A percentile compares a stretch with the other conserved stretches of the same genome.
Conservation (phyloP, 176 grass and related monocot genomes). For the Avena sativa region DNA sequence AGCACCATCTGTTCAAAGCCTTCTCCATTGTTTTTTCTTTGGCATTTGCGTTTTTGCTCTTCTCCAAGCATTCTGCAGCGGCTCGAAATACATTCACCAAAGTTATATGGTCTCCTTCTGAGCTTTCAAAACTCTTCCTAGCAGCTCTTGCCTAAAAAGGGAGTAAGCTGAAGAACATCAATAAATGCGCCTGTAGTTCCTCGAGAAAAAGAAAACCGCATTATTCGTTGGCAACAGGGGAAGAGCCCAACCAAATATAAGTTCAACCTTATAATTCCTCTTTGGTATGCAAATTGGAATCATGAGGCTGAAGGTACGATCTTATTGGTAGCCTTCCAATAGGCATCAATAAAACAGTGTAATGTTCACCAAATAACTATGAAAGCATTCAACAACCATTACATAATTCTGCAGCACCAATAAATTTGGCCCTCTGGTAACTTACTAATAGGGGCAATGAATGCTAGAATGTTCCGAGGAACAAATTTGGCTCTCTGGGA, state of each 20-base stretch:
- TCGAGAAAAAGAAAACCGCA: slow-evolving; percentile 12
- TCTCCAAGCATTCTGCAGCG: slow-evolving; percentile 77
- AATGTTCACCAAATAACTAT: not conserved
- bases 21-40: slow-evolving; percentile 93
- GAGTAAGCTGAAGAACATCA: slow-evolving; percentile 27
- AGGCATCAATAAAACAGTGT: not conserved
- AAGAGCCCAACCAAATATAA: slow-evolving; percentile 16
- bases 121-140: slow-evolving; percentile 86
- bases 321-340: not conserved
- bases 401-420: not conserved
- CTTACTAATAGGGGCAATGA: slow-evolving; percentile 5
- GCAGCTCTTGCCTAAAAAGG: slow-evolving; percentile 78
- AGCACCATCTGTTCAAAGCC: slow-evolving; percentile 86
- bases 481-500: not conserved
- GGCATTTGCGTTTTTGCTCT: slow-evolving; percentile 74
- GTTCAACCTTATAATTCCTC: not conserved
- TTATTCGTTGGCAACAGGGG: not conserved
- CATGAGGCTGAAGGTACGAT: not conserved
- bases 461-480: not conserved
- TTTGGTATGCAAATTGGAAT: not conserved
- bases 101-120: slow-evolving; percentile 84
- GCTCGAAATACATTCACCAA: slow-evolving; percentile 85
- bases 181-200: not conserved
- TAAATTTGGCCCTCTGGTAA: not conserved
- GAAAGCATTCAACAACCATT: not conserved